phyloP scores from a whole-genome alignment of 495 filamentous ascomycete species.

The Penicillium silybi region DNA sequence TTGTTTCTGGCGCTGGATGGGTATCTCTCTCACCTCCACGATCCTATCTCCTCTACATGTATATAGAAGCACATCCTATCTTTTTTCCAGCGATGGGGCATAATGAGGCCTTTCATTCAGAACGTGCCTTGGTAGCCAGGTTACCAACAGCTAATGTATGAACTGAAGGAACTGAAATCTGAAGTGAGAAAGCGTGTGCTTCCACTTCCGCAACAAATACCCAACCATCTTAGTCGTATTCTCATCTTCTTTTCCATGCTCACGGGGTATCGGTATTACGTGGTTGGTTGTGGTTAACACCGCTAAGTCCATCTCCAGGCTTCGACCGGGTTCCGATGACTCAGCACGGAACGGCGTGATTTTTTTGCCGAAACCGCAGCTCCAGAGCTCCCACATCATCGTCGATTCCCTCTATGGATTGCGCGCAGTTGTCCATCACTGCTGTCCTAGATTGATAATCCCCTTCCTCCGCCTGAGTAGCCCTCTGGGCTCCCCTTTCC shows the following conservation, averaged over 20 bases:
- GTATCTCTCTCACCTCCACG: not conserved
- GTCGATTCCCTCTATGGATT: conserved; percentile 25
- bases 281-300: not conserved
- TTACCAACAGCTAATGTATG: not conserved
- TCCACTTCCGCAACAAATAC: too few relatives aligned
- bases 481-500: conserved; percentile 37
- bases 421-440: conserved; percentile 18
- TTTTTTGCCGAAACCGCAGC: conserved; percentile 24
- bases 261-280: not conserved
- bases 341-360: conserved; percentile 25
- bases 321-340: conserved; percentile 19
- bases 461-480: conserved; percentile 19
- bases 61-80: conserved; percentile 6
- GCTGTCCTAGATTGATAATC: conserved; percentile 25
- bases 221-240: too few relatives aligned
- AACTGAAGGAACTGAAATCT: not conserved
- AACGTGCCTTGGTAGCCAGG: not conserved
- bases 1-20: not conserved
- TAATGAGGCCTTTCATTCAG: not conserved
- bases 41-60: conserved; percentile 9
- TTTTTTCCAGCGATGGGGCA: not conserved
- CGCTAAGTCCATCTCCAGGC: not conserved
- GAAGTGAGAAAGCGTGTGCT: not conserved
- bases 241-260: not conserved
- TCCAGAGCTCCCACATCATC: conserved; percentile 22